Conservation (phyloP, 495 filamentous ascomycete species). For the Neurospora sp. region DNA sequence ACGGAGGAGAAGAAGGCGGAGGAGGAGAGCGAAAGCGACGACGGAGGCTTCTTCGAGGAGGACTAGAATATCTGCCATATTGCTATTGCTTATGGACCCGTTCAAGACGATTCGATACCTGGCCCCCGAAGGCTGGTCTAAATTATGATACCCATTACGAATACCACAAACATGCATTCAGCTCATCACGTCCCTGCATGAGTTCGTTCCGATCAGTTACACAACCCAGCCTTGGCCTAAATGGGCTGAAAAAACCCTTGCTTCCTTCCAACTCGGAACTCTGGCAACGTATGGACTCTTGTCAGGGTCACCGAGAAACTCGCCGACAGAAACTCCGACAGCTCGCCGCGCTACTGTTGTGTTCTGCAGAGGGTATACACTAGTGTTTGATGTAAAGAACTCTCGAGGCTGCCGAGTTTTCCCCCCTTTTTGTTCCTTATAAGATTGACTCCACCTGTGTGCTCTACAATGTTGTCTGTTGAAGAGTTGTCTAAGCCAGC, state of each 20-base stretch:
- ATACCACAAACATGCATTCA: not conserved
- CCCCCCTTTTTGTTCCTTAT: not conserved
- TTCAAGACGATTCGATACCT: not conserved
- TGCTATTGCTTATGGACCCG: not conserved
- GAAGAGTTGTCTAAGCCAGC: not conserved
- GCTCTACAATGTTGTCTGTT: not conserved
- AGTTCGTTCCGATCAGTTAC: not conserved
- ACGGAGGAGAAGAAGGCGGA: not conserved
- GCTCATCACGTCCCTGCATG: not conserved
- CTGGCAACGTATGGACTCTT: not conserved
- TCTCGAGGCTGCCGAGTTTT: not conserved
- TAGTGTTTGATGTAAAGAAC: not conserved
- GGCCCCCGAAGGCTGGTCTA: not conserved
- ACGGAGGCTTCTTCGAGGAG: conserved; percentile 26
- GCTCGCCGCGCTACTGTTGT: not conserved
- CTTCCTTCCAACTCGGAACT: not conserved
- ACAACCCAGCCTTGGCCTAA: not conserved
- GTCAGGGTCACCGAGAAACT: not conserved
- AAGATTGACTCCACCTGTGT: not conserved
- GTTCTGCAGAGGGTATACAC: not conserved
- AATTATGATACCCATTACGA: conserved; percentile 13
- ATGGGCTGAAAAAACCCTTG: not conserved
- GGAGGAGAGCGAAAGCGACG: conserved; percentile 15
- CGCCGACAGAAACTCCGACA: not conserved
- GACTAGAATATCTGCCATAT: not conserved